A percentile compares a stretch with the other conserved stretches of the same genome.
Conservation (phyloP, 768 basidiomycete species). For the Podaxis sp. region DNA sequence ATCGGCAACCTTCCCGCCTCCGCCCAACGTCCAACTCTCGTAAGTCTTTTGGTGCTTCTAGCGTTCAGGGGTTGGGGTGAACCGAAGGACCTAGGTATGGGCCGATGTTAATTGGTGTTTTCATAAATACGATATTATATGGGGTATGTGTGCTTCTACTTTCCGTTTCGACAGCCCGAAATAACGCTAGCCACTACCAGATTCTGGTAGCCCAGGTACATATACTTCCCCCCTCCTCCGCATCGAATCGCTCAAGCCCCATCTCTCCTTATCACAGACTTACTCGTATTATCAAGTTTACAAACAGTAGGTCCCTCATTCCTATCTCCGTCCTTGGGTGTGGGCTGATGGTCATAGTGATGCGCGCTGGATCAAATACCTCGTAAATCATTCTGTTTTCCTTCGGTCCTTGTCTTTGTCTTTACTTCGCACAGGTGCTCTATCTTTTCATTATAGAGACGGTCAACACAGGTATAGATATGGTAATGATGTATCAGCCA, state of each 20-base stretch:
- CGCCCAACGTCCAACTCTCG: constrained; percentile 28
- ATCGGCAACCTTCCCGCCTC: constrained; percentile 5
- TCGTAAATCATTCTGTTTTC: constrained; percentile 24
- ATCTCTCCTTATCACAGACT: constrained; percentile 15
- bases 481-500: constrained; percentile 43
- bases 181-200: constrained; percentile 16
- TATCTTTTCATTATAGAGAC: constrained; percentile 40
- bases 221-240: neutral
- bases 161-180: neutral
- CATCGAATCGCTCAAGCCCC: neutral
- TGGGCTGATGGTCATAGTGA: constrained; percentile 27
- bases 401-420: neutral
- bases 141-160: constrained; percentile 27
- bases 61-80: neutral
- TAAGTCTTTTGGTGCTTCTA: constrained; percentile 14
- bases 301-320: constrained; percentile 26
- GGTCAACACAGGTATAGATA: constrained; percentile 38
- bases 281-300: constrained; percentile 36
- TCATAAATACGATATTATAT: constrained; percentile 41
- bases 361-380: constrained; percentile 34
- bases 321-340: neutral
- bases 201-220: constrained; percentile 32
- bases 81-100: constrained; percentile 28
- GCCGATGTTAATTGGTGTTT: constrained; percentile 40
- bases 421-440: constrained; percentile 26